Base-by-base conservation (phyloP, 2,329 filamentous ascomycete genomes). In the Hypoxylon sp. region DNA sequence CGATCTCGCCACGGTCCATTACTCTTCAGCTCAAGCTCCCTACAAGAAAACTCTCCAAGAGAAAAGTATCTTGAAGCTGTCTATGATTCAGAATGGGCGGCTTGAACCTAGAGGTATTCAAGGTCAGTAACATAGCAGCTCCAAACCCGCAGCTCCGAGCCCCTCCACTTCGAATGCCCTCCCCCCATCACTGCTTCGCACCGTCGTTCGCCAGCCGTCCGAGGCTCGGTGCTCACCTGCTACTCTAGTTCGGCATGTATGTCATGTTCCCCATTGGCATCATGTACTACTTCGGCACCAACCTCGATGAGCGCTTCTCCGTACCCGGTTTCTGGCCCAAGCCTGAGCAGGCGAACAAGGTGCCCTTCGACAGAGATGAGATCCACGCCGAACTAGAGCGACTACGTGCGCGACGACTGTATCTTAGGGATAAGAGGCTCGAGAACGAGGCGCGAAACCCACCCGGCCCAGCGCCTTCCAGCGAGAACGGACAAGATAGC, bases 261-360 rank as follows among this genome's bases (percentile, higher is more conserved):
- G 88, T 99, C 80, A 89, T 97, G 84, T 99, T 99, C 78, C 95
- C 95, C 15, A 98, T 99, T 71, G 92, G 91, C 69, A 93, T 95
- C 82, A 99, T 99, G 95, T 98, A 96, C 83, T 99, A 99, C 81
- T 99, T 98, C 77, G 95, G 95, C 73, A 97, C 93, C 54, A 99
- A 99, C 77, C 91, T 99, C 73, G 95, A 99, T 77, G 84, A 89
- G 66, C 89, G 92, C 64, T 99, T 99, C 81, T 79, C 84, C 43
- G 91, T 98, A 1, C 88, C 90, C 18, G 90, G 89, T 55, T 99
- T 99, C 82, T 99, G 95, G 95, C 95, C 95, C 23, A 91, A 88
- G 70, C 81, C 87, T 3, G 88, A 90, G 63, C 83, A 93, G 72
- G 88, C 88, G 58, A 88, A 95, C 77, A 85, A 83, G 70, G 84